Conservation (phyloP, 2,329 filamentous ascomycete genomes). For the Plenodomus tracheiphilus region DNA sequence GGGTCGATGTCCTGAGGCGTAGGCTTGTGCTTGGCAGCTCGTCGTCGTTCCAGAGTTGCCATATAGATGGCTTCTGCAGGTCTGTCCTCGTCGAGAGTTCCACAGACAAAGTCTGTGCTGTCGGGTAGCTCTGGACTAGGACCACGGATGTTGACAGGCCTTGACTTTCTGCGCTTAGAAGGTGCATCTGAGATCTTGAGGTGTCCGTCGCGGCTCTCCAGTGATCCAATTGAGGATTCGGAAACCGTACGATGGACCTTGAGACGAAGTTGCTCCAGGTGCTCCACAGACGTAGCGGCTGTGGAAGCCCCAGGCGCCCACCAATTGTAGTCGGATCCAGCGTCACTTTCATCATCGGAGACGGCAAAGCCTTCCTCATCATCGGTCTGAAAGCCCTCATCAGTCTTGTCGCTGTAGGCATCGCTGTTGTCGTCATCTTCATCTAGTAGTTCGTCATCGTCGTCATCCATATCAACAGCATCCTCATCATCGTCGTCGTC, state of each 20-base stretch:
- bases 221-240: slow-evolving; percentile 59
- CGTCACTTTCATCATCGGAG: slow-evolving; percentile 69
- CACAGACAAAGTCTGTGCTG: slow-evolving; percentile 98
- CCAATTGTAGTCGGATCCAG: slow-evolving; percentile 66
- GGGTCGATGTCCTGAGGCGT: slow-evolving; percentile 93
- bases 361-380: slow-evolving; percentile 73
- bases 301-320: slow-evolving; percentile 60
- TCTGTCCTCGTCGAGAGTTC: slow-evolving; percentile 92
- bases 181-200: slow-evolving; percentile 32
- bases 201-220: slow-evolving; percentile 41
- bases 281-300: slow-evolving; percentile 56
- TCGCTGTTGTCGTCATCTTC: slow-evolving; percentile 52
- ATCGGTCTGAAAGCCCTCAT: slow-evolving; percentile 79
- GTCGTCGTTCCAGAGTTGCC: slow-evolving; percentile 77
- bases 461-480: slow-evolving; percentile 45
- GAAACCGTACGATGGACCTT: slow-evolving; percentile 53
- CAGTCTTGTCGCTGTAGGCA: slow-evolving; percentile 47
- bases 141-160: slow-evolving; percentile 61
- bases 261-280: slow-evolving; percentile 53
- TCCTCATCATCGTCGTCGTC: slow-evolving; percentile 52
- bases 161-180: slow-evolving; percentile 52
- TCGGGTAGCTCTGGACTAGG: slow-evolving; percentile 83
- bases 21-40: slow-evolving; percentile 76
- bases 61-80: slow-evolving; percentile 94
- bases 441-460: slow-evolving; percentile 50